phyloP scores from a whole-genome alignment of 345 rosid species.

The Microthlaspi erraticum region DNA sequence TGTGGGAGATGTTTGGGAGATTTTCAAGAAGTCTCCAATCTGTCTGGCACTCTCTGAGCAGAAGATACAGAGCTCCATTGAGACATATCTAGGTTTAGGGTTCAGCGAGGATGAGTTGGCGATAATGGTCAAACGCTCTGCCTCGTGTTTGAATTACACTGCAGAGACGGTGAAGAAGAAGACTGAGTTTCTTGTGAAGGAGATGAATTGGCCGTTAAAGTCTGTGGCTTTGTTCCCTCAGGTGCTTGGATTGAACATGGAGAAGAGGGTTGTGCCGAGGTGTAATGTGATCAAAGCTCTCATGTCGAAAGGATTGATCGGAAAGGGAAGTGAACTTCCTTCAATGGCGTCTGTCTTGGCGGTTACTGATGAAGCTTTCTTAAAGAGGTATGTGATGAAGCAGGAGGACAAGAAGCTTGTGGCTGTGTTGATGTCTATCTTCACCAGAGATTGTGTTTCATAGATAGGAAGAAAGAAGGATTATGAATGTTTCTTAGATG shows the following conservation, averaged over 20 bases:
- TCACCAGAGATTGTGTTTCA: not conserved
- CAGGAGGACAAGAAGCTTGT: not conserved
- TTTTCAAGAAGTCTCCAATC: slow-evolving; percentile 31
- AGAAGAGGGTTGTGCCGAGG: slow-evolving; percentile 43
- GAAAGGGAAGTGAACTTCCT: not conserved
- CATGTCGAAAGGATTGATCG: slow-evolving; percentile 13
- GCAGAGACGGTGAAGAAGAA: not conserved
- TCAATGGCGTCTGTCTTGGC: not conserved
- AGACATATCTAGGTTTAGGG: slow-evolving; percentile 35
- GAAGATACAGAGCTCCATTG: slow-evolving; percentile 4
- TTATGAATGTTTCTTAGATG: too few relatives aligned
- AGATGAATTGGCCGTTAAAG: slow-evolving; percentile 40
- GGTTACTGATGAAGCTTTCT: not conserved
- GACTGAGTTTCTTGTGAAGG: slow-evolving; percentile 41
- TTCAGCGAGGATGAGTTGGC: slow-evolving; percentile 30
- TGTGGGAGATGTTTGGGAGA: slow-evolving; percentile 21
- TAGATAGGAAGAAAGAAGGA: too few relatives aligned
- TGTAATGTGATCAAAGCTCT: slow-evolving; percentile 31
- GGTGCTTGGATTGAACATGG: slow-evolving; percentile 27
- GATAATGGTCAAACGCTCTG: not conserved
- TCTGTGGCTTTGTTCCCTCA: slow-evolving; percentile 4
- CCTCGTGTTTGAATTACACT: not conserved
- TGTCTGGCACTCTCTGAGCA: slow-evolving; percentile 4
- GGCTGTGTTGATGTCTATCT: too few relatives aligned
- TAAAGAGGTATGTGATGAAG: not conserved